phyloP scores from a whole-genome alignment of 2,329 filamentous ascomycete genomes.

The Rhynchosporium agropyri region DNA sequence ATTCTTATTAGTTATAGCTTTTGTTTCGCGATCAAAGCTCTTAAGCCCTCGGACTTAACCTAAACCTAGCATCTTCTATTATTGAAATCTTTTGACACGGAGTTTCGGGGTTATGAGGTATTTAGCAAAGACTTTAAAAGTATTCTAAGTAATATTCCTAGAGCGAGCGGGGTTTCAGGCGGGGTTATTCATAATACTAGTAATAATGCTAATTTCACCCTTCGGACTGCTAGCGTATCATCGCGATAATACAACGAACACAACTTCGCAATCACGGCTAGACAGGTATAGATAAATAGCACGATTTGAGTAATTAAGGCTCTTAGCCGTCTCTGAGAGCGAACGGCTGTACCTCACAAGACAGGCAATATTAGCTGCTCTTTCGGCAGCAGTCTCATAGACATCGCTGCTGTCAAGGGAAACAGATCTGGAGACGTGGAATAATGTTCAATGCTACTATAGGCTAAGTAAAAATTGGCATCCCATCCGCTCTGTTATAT shows the following conservation, averaged over 20 bases:
- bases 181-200: slow-evolving; percentile 9
- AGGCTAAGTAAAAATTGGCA: too few relatives aligned
- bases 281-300: not conserved
- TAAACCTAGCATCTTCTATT: slow-evolving; percentile 13
- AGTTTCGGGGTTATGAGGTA: slow-evolving; percentile 8
- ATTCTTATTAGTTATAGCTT: slow-evolving; percentile 9
- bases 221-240: slow-evolving; percentile 6
- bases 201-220: slow-evolving; percentile 17
- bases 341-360: too few relatives aligned
- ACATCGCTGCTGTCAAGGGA: too few relatives aligned
- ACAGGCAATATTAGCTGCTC: too few relatives aligned
- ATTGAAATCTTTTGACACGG: slow-evolving; percentile 10
- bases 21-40: not conserved
- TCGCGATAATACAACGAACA: slow-evolving; percentile 4
- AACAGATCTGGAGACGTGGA: too few relatives aligned
- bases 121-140: slow-evolving; percentile 10
- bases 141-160: slow-evolving; percentile 2
- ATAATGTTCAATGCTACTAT: too few relatives aligned
- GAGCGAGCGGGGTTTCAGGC: slow-evolving; percentile 1
- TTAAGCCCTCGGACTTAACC: slow-evolving; percentile 8
- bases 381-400: too few relatives aligned
- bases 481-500: too few relatives aligned
- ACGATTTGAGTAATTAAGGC: not conserved
- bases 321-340: not conserved
- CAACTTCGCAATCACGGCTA: not conserved